Evolutionary conservation across 805 yeast genomes (phyloP).

Genomic region (Priceomyces carsonii): DNA sequence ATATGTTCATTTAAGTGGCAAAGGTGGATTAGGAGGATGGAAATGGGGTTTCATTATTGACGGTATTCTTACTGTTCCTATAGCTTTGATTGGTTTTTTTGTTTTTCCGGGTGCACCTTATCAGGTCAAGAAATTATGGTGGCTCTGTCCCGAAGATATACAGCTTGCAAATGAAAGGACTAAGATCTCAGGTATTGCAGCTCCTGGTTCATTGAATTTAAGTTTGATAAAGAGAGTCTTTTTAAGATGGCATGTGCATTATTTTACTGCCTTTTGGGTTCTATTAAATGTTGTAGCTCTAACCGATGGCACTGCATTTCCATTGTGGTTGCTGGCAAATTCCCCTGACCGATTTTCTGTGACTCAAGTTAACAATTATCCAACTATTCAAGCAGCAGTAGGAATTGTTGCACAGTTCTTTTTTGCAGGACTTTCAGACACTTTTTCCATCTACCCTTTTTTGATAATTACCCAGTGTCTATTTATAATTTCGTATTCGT

Average conservation of each 20-base stretch:
- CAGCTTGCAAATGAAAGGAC: slow-evolving; percentile 4
- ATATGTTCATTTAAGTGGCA: too few relatives aligned
- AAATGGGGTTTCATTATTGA: slow-evolving; percentile 73
- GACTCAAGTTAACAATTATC: slow-evolving; percentile 38
- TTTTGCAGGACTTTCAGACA: slow-evolving; percentile 38
- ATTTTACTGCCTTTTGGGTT: slow-evolving; percentile 5
- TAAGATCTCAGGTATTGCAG: slow-evolving; percentile 5
- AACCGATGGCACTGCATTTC: slow-evolving; percentile 42
- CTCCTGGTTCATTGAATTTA: slow-evolving; percentile 2
- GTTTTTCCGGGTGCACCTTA: slow-evolving; percentile 68
- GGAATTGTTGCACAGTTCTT: slow-evolving; percentile 42
- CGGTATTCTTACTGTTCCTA: slow-evolving; percentile 56
- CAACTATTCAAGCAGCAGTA: slow-evolving; percentile 42
- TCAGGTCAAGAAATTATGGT: slow-evolving; percentile 4
- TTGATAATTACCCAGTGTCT: slow-evolving; percentile 26
- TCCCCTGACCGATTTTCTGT: slow-evolving; percentile 28
- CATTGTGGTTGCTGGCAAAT: slow-evolving; percentile 34
- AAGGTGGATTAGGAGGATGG: slow-evolving; percentile 67
- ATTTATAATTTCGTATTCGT: slow-evolving; percentile 37
- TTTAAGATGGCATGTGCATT: slow-evolving; percentile 6
- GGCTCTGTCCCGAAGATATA: slow-evolving; percentile 4
- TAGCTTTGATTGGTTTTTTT: slow-evolving; percentile 57
- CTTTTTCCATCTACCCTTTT: slow-evolving; percentile 37
- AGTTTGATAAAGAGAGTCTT: slow-evolving; percentile 3
- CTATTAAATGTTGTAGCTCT: slow-evolving; percentile 39